Evolutionary conservation across 163 green algal species (phyloP), one percentile per base, ranked within the genome.

Genomic region (Botryococcus braunii): DNA sequence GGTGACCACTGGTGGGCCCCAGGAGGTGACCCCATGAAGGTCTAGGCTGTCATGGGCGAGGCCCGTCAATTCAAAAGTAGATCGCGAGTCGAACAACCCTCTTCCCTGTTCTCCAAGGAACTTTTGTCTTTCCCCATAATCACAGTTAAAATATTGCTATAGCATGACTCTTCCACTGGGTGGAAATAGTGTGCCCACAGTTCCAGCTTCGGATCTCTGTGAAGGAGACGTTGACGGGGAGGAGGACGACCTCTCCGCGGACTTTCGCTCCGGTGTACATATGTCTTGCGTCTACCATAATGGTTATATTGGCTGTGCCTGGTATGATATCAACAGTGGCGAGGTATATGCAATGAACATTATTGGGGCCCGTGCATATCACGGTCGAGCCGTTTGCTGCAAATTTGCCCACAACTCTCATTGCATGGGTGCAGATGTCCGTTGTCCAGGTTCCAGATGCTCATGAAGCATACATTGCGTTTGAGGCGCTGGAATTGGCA

Each of bases 301-400:
- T 35, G 47, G 47, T 48, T 62, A 58, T 7, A 11, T 82, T 29
- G 76, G 76, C 9, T 39, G 77, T 5, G 76, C 76, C 29, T 46
- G 38, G 0, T 82, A 77, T 64, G 72, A 82, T 65, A 52, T 41
- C 5, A 2, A 69, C 36, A 69, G 23, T 23, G 72, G 69, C 29
- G 65, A 79, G 68, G 73, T 72, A 37, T 23, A n/a, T 41, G 58
- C n/a, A 13, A 32, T 65, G 3, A 41, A 65, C 21, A 9, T 41
- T 17, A 2, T 11, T 43, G 13, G 35, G 47, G 21, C 3, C 35
- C 1, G 37, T 62, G 52, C 17, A 35, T n/a, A 2, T 35, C 2
- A 62, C n/a, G 11, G n/a, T n/a, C 17, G 52, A 62, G 17, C 52
- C 52, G 37, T 62, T 31, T 27, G 23, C n/a, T 27, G 23, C 2